Evolutionary conservation across 257 asterid genomes (phyloP), one percentile per base, ranked within the genome.

Genomic region (Voacanga thouarsii): DNA sequence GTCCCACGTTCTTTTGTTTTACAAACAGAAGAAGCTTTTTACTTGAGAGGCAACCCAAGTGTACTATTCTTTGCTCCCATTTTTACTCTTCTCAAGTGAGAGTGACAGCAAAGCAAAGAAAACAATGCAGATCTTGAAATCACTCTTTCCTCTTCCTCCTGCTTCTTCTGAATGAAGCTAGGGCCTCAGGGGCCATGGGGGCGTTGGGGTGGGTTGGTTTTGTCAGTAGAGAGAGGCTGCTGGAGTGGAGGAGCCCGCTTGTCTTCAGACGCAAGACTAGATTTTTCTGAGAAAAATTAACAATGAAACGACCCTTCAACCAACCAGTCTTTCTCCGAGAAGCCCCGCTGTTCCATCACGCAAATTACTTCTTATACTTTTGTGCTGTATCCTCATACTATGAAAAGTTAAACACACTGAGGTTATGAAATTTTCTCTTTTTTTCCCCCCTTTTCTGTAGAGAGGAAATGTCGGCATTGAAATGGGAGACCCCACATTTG

Each of bases 31-130:
- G 79, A 76, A 55, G 55, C 74, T 50, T 37, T 45, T 45, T 33
- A 37, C 33, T 47, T 41, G 60, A 37, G 24, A 37, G 66, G 47
- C 66, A 7, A 72, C 28, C 15, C 45, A 49, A 30, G 24, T 24
- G 65, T 59, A 33, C 83, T 78, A 85, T 79, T 79, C 87, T 43
- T 72, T 80, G 59, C 77, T 79, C 81, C 63, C 67, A 37, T 69
- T 75, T 47, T 85, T 75, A 78, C 78, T 74, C 82, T 47, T 41
- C 63, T 39, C 61, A 64, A 51, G 57, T 63, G 90, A 66, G 87
- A 86, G 91, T 89, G 88, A 87, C 90, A 87, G 82, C 83, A 73
- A 87, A 90, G 91, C 90, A 65, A 87, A 83, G 89, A 33, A 33
- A 33, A 33, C 85, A 84, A 82, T 24, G 71, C 21, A n/a, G 70